These are phyloP conservation scores for Penicilliopsis zonata DNA, from an alignment of 495 filamentous ascomycete genomes.

Conservation along the genomic window DNA sequence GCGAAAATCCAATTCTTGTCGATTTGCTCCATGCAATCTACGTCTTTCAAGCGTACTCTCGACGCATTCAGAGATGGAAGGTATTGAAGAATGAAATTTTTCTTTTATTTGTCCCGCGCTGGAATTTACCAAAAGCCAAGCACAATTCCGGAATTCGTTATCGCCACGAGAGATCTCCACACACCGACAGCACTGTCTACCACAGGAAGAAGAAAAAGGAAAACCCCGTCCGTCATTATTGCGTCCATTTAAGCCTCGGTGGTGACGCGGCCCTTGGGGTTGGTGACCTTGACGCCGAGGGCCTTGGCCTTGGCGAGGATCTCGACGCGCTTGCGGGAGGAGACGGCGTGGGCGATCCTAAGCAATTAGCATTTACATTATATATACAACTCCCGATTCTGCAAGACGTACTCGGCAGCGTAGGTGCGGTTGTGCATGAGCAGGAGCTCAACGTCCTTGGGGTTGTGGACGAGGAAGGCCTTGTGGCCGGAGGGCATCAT, in stretches of 20 bases:
- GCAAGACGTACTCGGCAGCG: conserved; percentile 86
- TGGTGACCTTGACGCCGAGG: conserved; percentile 96
- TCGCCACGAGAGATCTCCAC: conserved; percentile 10
- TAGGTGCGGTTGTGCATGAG: conserved; percentile 99
- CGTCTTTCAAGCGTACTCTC: too few species aligned
- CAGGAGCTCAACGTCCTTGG: conserved; percentile 88
- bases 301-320: conserved; percentile 95
- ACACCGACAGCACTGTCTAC: conserved; percentile 13
- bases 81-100: conserved; percentile 18
- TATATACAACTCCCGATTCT: too few species aligned
- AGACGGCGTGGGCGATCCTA: conserved; percentile 96
- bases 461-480: conserved; percentile 97
- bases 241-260: conserved; percentile 72
- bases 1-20: too few species aligned
- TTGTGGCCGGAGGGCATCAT: conserved; percentile 99
- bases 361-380: too few species aligned
- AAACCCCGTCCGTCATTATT: conserved; percentile 10
- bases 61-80: background rate
- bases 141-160: conserved; percentile 5
- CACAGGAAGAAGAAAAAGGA: conserved; percentile 16
- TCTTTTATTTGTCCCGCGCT: background rate
- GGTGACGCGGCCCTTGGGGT: conserved; percentile 95
- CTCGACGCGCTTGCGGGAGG: conserved; percentile 94
- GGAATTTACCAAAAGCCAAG: conserved; percentile 1
- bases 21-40: too few species aligned